A percentile compares a stretch with the other conserved stretches of the same genome.
These are phyloP conservation scores for Trifolium subterraneum DNA, from an alignment of 306 rosid species.

Conservation along the genomic window DNA sequence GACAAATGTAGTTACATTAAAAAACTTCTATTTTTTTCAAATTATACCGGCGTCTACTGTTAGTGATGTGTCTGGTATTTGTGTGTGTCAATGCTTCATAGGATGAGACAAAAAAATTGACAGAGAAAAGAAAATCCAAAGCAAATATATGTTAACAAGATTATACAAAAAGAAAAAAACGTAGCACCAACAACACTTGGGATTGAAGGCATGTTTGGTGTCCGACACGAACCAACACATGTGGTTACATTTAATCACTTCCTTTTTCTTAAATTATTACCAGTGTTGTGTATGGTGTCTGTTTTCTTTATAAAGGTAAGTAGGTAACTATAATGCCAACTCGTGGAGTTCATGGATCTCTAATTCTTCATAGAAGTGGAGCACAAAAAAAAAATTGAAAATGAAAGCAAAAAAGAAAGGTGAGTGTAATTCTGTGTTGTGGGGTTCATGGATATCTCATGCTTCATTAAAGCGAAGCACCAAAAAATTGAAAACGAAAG, in stretches of 20 bases:
- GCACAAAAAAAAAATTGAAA: slow-evolving; percentile 21
- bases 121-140: background rate
- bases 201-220: background rate
- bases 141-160: background rate
- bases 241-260: too few relatives aligned
- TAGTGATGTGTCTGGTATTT: background rate
- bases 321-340: background rate
- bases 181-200: background rate
- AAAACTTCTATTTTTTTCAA: background rate
- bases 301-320: background rate
- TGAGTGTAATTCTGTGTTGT: too few relatives aligned
- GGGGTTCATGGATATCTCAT: background rate
- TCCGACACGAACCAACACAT: background rate
- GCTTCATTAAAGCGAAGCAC: slow-evolving; percentile 18
- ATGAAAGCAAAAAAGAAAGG: background rate
- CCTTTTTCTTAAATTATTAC: too few relatives aligned
- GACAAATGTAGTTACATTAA: background rate
- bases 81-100: background rate
- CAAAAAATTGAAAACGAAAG: background rate
- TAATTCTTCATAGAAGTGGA: background rate
- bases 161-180: background rate
- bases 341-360: slow-evolving; percentile 7
- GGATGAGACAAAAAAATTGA: background rate
- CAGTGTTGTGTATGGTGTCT: background rate
- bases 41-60: background rate